Evolutionary conservation across 768 basidiomycete genomes (phyloP).

Genomic region (Tephrocybe sp.): DNA sequence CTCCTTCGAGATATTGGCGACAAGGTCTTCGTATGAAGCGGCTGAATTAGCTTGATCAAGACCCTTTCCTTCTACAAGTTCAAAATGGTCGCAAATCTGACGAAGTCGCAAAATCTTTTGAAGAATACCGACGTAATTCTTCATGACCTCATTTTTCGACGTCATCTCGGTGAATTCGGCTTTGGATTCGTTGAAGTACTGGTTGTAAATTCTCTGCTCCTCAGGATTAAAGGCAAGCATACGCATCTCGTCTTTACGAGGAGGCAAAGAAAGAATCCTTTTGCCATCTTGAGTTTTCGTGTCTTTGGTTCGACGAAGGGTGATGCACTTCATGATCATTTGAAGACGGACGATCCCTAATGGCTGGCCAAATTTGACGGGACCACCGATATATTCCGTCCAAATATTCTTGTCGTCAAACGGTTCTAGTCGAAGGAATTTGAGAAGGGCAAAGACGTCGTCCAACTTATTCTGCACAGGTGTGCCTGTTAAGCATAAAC

Average conservation of each 20-base stretch:
- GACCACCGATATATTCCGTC: constrained; percentile 90
- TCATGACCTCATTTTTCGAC: constrained; percentile 90
- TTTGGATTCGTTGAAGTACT: constrained; percentile 86
- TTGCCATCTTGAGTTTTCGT: constrained; percentile 77
- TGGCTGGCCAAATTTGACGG: constrained; percentile 88
- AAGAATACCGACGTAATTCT: constrained; percentile 96
- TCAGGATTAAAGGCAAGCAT: constrained; percentile 79
- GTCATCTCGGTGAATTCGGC: constrained; percentile 88
- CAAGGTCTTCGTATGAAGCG: constrained; percentile 75
- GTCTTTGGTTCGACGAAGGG: constrained; percentile 95
- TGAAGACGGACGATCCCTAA: constrained; percentile 92
- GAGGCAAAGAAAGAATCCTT: constrained; percentile 83
- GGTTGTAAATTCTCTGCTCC: constrained; percentile 85
- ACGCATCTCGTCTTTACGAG: constrained; percentile 85
- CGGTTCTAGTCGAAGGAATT: constrained; percentile 88
- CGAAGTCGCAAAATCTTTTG: constrained; percentile 95
- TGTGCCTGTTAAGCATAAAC: constrained; percentile 94
- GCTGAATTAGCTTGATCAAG: constrained; percentile 43
- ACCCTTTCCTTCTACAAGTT: constrained; percentile 77
- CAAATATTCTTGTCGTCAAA: constrained; percentile 92
- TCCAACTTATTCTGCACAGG: constrained; percentile 99
- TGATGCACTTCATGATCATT: constrained; percentile 95
- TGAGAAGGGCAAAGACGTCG: constrained; percentile 95
- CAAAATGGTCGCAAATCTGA: constrained; percentile 97
- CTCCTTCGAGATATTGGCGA: constrained; percentile 69